These are phyloP conservation scores for Thalassiosira profunda DNA, from an alignment of 108 stramenopile genomes.

Conservation along the genomic window DNA sequence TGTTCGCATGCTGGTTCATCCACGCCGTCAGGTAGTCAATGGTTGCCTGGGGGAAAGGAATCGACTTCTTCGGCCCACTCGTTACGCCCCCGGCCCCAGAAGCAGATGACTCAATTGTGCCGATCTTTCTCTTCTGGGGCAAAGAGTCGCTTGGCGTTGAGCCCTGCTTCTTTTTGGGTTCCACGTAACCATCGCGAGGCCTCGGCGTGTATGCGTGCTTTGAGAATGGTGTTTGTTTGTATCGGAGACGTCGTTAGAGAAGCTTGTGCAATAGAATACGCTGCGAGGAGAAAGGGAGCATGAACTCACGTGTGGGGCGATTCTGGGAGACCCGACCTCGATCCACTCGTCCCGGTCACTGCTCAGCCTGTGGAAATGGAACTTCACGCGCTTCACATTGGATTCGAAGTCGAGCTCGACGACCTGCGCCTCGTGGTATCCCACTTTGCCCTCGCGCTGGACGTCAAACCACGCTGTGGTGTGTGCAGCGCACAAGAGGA, in stretches of 20 bases:
- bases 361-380: slow-evolving; percentile 65
- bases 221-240: background rate
- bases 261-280: no score
- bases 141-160: background rate
- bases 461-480: slow-evolving; percentile 79
- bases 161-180: slow-evolving; percentile 20
- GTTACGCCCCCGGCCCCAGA: background rate
- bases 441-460: slow-evolving; percentile 62
- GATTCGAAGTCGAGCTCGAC: slow-evolving; percentile 64
- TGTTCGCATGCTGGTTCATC: slow-evolving; percentile 21
- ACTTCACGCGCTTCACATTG: slow-evolving; percentile 61
- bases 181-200: slow-evolving; percentile 24
- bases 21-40: slow-evolving; percentile 41
- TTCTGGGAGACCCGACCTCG: slow-evolving; percentile 65
- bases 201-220: slow-evolving; percentile 49
- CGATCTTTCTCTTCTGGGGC: background rate
- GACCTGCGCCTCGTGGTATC: slow-evolving; percentile 65
- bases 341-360: slow-evolving; percentile 76
- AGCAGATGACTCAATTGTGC: background rate
- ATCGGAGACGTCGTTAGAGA: no score
- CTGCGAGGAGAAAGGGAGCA: background rate
- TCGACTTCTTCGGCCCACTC: background rate
- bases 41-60: slow-evolving; percentile 21
- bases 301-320: slow-evolving; percentile 58
- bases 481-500: background rate